These are phyloP conservation scores for Acanthochlamys bracteata DNA, from an alignment of 106 monocot species.

Conservation along the genomic window DNA sequence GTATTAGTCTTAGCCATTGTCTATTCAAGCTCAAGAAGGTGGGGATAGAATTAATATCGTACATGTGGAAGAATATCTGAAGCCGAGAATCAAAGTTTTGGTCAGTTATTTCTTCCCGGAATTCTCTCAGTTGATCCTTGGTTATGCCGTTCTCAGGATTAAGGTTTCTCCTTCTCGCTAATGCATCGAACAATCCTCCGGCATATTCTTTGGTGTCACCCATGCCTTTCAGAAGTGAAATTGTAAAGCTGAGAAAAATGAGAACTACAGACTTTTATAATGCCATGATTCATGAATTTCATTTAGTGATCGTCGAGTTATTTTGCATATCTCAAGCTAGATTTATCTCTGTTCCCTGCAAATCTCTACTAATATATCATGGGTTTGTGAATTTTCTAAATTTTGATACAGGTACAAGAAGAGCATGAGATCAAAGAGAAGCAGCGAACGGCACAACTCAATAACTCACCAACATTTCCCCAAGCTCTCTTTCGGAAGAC, in stretches of 20 bases:
- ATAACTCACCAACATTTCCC: slow-evolving; percentile 67
- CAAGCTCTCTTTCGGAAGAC: slow-evolving; percentile 62
- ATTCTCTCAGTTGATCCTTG: slow-evolving; percentile 61
- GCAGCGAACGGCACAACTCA: too few relatives aligned
- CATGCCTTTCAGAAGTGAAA: slow-evolving; percentile 50
- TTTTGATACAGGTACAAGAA: not conserved
- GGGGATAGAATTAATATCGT: slow-evolving; percentile 10
- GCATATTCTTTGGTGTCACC: slow-evolving; percentile 80
- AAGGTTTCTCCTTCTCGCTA: slow-evolving; percentile 58
- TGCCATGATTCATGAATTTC: not conserved
- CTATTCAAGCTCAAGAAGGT: not conserved
- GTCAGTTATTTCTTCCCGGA: slow-evolving; percentile 92
- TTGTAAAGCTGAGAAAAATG: slow-evolving; percentile 1
- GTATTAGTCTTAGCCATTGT: not conserved
- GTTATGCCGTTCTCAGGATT: slow-evolving; percentile 36
- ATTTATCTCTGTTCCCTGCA: too few relatives aligned
- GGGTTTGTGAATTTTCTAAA: not conserved
- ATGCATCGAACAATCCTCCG: slow-evolving; percentile 54
- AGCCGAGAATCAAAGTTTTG: slow-evolving; percentile 91
- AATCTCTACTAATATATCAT: too few relatives aligned
- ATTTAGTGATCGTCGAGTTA: not conserved
- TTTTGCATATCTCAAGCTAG: too few relatives aligned
- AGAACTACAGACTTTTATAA: not conserved
- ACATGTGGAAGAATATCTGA: slow-evolving; percentile 96
- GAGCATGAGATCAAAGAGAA: not conserved